Evolutionary conservation across 176 grass and related monocot species (phyloP).

Genomic region (Alloteropsis semialata): DNA sequence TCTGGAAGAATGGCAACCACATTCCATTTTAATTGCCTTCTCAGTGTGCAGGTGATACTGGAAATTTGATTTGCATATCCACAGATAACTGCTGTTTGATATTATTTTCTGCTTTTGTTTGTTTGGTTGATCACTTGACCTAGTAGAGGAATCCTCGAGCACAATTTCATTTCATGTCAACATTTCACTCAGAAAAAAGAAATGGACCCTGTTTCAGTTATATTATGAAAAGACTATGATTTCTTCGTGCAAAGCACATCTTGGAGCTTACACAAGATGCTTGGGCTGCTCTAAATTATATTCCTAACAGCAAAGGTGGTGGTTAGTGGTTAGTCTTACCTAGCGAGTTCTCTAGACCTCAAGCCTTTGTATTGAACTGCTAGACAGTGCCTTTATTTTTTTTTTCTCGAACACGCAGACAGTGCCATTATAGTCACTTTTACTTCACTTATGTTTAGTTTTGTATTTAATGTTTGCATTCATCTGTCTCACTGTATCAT

Average conservation of each 20-base stretch:
- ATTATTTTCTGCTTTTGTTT: constrained; percentile 22
- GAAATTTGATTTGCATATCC: constrained; percentile 16
- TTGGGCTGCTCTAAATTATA: background rate
- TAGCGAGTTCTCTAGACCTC: background rate
- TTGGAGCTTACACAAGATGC: constrained; percentile 9
- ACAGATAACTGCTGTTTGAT: background rate
- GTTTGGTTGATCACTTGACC: constrained; percentile 3
- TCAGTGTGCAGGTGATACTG: constrained; percentile 83
- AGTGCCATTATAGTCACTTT: background rate
- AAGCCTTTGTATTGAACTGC: background rate
- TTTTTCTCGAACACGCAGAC: too few species aligned
- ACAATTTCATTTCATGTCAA: background rate
- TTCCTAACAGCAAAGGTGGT: background rate
- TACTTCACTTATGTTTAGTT: background rate
- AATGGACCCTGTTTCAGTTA: background rate
- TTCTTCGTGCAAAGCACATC: background rate
- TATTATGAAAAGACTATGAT: background rate
- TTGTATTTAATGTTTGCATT: too few species aligned
- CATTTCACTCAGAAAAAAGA: constrained; percentile 2
- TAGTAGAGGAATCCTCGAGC: background rate
- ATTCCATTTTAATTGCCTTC: constrained; percentile 98
- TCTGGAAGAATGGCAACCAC: constrained; percentile 98
- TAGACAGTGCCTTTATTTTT: background rate
- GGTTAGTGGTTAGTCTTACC: background rate
- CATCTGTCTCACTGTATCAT: background rate